These are phyloP conservation scores for Glycine tomentella DNA, from an alignment of 306 rosid species.

Conservation along the genomic window DNA sequence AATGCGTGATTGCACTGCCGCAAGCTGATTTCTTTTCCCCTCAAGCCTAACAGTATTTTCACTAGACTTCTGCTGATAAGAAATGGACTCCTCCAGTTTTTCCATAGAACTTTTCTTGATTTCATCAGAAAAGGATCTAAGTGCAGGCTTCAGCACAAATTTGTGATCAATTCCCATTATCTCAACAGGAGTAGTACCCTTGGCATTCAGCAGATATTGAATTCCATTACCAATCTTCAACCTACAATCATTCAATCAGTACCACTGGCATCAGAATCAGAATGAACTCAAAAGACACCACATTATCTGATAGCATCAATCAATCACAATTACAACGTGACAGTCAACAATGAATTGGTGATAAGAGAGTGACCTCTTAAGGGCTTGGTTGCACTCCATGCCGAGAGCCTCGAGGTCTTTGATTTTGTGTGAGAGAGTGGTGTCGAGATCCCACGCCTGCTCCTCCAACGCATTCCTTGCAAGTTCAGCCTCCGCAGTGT, in stretches of 20 bases:
- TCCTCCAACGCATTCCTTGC: constrained; percentile 82
- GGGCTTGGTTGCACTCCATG: constrained; percentile 78
- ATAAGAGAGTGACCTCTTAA: constrained; percentile 61
- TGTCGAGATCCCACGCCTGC: constrained; percentile 76
- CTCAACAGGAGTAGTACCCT: constrained; percentile 79
- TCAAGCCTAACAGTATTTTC: constrained; percentile 68
- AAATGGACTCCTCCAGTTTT: constrained; percentile 67
- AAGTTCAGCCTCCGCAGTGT: constrained; percentile 69
- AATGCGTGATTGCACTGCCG: constrained; percentile 54
- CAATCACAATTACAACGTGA: neutral
- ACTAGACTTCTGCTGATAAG: constrained; percentile 66
- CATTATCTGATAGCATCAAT: neutral
- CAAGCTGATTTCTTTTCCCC: constrained; percentile 63
- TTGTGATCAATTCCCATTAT: constrained; percentile 86
- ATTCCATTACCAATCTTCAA: constrained; percentile 69
- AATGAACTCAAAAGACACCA: neutral
- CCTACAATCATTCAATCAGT: constrained; percentile 54
- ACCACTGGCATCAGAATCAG: neutral
- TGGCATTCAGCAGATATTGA: constrained; percentile 74
- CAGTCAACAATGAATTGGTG: neutral
- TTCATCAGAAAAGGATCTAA: constrained; percentile 60
- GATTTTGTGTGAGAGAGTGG: constrained; percentile 55
- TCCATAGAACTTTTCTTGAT: constrained; percentile 71
- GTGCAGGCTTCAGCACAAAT: constrained; percentile 66
- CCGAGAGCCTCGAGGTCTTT: constrained; percentile 77